Conservation (phyloP, 805 yeast genomes). For the Candida peoriensis region DNA sequence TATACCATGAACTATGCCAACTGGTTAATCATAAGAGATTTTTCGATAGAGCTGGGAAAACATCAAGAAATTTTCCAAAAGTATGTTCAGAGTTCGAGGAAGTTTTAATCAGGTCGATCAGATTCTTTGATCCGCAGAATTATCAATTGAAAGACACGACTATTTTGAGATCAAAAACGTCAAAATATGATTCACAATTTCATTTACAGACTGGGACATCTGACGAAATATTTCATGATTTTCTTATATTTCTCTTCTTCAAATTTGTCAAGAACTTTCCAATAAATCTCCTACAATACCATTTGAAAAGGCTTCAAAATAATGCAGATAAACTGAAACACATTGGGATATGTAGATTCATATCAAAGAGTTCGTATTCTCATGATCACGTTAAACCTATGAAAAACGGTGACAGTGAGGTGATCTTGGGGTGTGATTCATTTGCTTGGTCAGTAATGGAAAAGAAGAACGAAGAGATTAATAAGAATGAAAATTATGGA, state of each 20-base stretch:
- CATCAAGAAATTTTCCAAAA: slow-evolving; percentile 42
- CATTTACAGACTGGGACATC: not conserved
- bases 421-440: too few relatives aligned
- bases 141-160: slow-evolving; percentile 11
- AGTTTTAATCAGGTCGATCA: slow-evolving; percentile 24
- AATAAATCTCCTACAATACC: slow-evolving; percentile 7
- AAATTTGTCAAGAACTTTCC: slow-evolving; percentile 21
- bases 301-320: slow-evolving; percentile 7
- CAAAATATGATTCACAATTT: too few relatives aligned
- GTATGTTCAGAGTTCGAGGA: slow-evolving; percentile 44
- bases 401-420: too few relatives aligned
- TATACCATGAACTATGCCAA: slow-evolving; percentile 35
- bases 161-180: too few relatives aligned
- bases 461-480: too few relatives aligned
- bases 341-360: too few relatives aligned
- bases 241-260: slow-evolving; percentile 15
- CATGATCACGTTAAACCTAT: too few relatives aligned
- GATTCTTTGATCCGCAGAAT: not conserved
- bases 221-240: slow-evolving; percentile 13
- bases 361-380: too few relatives aligned
- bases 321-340: too few relatives aligned
- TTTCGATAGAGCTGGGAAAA: slow-evolving; percentile 29
- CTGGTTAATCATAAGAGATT: slow-evolving; percentile 41
- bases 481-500: too few relatives aligned
- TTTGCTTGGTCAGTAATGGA: too few relatives aligned